Base-by-base conservation (phyloP, 2,329 filamentous ascomycete genomes). In the Cladophialophora chaetospira region DNA sequence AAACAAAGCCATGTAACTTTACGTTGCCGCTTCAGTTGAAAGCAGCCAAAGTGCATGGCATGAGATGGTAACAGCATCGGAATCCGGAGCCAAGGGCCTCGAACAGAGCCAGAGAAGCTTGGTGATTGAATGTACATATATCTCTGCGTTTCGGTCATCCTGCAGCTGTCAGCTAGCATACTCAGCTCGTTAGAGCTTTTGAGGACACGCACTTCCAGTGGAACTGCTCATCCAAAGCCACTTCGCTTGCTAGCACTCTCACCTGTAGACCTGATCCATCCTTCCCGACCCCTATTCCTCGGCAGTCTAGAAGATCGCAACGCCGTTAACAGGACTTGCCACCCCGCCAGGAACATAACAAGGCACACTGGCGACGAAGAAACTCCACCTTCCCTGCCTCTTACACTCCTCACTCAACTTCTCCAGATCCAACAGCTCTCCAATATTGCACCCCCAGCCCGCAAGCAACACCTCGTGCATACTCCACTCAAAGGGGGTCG, bases 341-440 rank as follows among this genome's bases (percentile, higher is more conserved):
- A 67, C 65, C 8, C 63, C 65, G 6, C 65, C 65, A 4, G 63
- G 62, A 5, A 66, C 65, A 59, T 66, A 57, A 50, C 55, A 58
- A 4, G 58, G 63, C 40, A 65, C 61, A 17, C 75, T 79, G 1
- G 73, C 73, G 17, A 82, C 66, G 58, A 82, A 82, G 57, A 82
- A 82, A 1, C 63, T 68, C 71, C 70, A 76, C 19, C 75, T 65
- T 1, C 63, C 61, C 46, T 66, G 66, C 57, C 68, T 63, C 50
- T 66, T 66, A 65, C 76, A 78, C 55, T 72, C 66, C 48, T 66
- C 58, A 15, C 70, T 66, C 53, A 78, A 62, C 36, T 64, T 65
- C 63, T 79, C 75, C 15, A 79, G 64, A 63, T 78, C 73, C 53
- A 69, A 63, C 40, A 68, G 40, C 57, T 70, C 67, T 8, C 68